These are phyloP conservation scores for Apiotrichum laibachii DNA, from an alignment of 1,284 basidiomycete genomes.

Conservation along the genomic window DNA sequence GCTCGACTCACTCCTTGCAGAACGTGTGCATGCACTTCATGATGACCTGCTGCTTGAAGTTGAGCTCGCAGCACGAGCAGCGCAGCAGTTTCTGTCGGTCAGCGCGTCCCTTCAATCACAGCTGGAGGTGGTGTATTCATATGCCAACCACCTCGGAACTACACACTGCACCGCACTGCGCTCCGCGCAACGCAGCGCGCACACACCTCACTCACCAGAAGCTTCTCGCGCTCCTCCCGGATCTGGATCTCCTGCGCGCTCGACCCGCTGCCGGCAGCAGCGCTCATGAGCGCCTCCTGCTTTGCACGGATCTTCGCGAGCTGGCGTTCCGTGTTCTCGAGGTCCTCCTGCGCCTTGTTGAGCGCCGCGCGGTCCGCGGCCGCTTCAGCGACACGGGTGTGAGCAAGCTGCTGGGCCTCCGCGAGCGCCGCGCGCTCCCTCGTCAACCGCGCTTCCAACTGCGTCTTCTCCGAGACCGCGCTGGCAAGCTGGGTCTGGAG, in stretches of 20 bases:
- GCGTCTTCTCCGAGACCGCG: constrained; percentile 41
- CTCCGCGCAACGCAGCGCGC: too few species aligned
- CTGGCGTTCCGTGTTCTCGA: constrained; percentile 34
- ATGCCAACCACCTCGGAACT: too few species aligned
- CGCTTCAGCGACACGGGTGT: constrained; percentile 47
- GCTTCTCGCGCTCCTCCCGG: constrained; percentile 58
- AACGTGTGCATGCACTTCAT: constrained; percentile 85
- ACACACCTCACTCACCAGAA: constrained; percentile 59
- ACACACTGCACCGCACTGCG: too few species aligned
- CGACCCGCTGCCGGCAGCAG: constrained; percentile 28
- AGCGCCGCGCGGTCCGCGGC: constrained; percentile 40
- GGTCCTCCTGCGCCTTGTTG: constrained; percentile 49
- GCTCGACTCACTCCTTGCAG: constrained; percentile 57
- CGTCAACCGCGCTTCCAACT: constrained; percentile 37
- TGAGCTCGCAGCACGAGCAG: constrained; percentile 84
- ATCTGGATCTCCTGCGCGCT: constrained; percentile 57
- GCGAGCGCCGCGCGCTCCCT: constrained; percentile 51
- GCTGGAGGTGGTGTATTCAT: too few species aligned
- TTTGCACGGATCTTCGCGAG: constrained; percentile 46
- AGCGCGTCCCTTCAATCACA: not conserved
- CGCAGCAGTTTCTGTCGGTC: constrained; percentile 70
- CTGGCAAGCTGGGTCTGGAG: constrained; percentile 53
- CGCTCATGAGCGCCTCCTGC: constrained; percentile 40
- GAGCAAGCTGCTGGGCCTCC: constrained; percentile 45
- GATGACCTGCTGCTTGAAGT: constrained; percentile 81